Conservation (phyloP, 441 rosid genomes). For the Populus hybrid region DNA sequence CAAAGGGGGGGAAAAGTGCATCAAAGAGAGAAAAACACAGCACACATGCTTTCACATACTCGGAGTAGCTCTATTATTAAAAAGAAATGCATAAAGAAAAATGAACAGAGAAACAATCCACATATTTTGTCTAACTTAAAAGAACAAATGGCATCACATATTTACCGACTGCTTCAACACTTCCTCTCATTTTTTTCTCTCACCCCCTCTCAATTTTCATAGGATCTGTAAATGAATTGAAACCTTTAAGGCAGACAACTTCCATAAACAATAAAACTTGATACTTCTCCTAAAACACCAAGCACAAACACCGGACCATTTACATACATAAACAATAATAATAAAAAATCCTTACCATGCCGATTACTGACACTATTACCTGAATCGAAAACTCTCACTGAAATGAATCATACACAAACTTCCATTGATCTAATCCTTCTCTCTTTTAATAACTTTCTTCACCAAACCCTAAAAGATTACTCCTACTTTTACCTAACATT, state of each 20-base stretch:
- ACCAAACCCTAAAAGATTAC: neutral
- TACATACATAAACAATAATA: too few species aligned
- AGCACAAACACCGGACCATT: neutral
- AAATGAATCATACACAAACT: neutral
- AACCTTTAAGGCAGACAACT: neutral
- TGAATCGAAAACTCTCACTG: neutral
- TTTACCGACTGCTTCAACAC: neutral
- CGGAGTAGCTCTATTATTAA: neutral
- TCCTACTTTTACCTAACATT: neutral
- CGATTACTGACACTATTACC: neutral
- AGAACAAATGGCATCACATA: neutral
- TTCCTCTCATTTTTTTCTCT: neutral
- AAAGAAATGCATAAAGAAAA: neutral
- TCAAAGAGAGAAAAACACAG: neutral
- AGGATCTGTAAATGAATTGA: neutral
- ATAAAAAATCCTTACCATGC: neutral
- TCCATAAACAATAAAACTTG: neutral
- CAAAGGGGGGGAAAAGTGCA: neutral
- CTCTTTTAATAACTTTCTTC: neutral
- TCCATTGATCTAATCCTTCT: neutral
- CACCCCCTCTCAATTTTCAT: neutral
- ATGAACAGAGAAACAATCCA: neutral
- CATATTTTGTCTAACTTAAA: neutral
- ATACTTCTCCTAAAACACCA: neutral
- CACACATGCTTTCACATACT: neutral